Evolutionary conservation across 805 yeast species (phyloP), one percentile per base, ranked within the genome.

Genomic region (Myxozyma monticola): DNA sequence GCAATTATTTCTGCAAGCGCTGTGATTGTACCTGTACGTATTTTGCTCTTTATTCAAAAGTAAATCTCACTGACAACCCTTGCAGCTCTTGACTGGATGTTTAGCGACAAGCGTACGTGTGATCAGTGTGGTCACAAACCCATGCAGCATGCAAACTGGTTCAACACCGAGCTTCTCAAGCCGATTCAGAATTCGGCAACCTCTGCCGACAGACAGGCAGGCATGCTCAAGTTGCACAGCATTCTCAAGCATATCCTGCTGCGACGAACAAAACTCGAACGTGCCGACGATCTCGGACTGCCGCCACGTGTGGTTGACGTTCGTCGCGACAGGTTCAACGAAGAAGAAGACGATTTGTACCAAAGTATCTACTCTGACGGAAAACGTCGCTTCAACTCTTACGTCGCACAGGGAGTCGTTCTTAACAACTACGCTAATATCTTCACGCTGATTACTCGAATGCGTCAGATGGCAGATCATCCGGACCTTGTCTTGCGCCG

Each of bases 381-480:
- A 12, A 81, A 82, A 66, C 77, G 99, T 54, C 84, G 85, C 61
- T 93, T 88, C 73, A 88, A 87, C 62, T 93, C 89, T 37, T 93
- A 82, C 65, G 98, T 93, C 34, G 93, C 95, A 20, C 91, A 88
- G 64, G 99, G 99, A 69, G 96, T 93, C 35, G 97, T 93, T 21
- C 73, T 93, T 51, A 93, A 93, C 70, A 93, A 93, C 67, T 93
- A 93, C 70, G 99, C 99, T 39, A 93, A 93, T 63, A 93, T 93
- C 63, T 93, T 93, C 71, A 90, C 98, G 0, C 76, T 93, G 49
- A 90, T 93, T 62, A 93, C 99, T 0, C 75, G 99, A 62, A 95
- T 93, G 99, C 80, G 99, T 62, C 99, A 93, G 69, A 74, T 93
- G 61, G 98, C 99, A 0, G 99, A 93, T 67, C 99, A 93, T 68